Conservation (phyloP, 2,329 filamentous ascomycete species). For the Emmonsiellopsis sp. region DNA sequence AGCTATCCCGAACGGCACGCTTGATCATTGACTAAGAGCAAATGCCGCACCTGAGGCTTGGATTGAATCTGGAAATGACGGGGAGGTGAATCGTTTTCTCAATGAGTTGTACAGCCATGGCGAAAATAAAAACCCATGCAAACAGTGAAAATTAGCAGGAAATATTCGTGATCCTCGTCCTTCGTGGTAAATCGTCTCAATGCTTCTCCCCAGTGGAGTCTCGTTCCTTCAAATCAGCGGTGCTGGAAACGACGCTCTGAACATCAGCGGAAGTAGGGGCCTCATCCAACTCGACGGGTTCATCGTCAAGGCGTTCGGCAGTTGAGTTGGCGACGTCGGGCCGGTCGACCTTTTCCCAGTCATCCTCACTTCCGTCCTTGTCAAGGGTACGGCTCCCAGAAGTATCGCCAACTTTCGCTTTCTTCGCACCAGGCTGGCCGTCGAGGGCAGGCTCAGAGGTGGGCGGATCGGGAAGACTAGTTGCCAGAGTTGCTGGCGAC, state of each 20-base stretch:
- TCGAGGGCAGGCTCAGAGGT: slow-evolving; percentile 36
- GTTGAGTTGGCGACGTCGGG: slow-evolving; percentile 13
- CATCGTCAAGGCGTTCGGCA: slow-evolving; percentile 22
- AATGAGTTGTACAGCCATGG: not conserved
- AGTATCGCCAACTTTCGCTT: slow-evolving; percentile 30
- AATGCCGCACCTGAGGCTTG: too few species aligned
- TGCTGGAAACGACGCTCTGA: slow-evolving; percentile 26
- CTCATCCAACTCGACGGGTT: slow-evolving; percentile 23
- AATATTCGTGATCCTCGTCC: not conserved
- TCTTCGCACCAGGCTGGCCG: slow-evolving; percentile 39
- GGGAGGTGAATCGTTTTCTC: not conserved
- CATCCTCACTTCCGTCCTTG: slow-evolving; percentile 24
- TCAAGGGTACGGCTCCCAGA: not conserved
- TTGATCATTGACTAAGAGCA: too few species aligned
- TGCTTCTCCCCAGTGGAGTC: not conserved
- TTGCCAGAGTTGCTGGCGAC: slow-evolving; percentile 24
- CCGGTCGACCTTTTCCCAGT: slow-evolving; percentile 31
- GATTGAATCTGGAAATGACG: too few species aligned
- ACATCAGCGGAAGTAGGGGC: slow-evolving; percentile 22
- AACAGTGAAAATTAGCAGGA: not conserved
- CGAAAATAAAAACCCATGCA: not conserved
- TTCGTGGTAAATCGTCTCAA: not conserved
- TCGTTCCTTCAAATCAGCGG: slow-evolving; percentile 10
- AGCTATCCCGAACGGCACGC: too few species aligned
- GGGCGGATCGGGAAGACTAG: slow-evolving; percentile 40